These are phyloP conservation scores for Brassica cretica DNA, from an alignment of 345 rosid genomes.

Conservation along the genomic window DNA sequence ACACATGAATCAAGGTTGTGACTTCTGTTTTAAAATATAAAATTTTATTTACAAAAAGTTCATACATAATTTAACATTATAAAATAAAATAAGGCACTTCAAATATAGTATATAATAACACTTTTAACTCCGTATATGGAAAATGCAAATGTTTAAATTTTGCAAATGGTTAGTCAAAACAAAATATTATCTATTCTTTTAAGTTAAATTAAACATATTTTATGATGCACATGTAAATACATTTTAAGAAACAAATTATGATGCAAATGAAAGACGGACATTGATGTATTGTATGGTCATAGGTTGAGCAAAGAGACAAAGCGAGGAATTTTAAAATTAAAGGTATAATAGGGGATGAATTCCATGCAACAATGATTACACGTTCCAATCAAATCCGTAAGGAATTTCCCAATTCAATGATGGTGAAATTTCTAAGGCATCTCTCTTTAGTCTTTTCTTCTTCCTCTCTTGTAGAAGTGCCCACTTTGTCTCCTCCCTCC, in stretches of 20 bases:
- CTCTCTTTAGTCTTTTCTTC: conserved; percentile 9
- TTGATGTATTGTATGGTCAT: not conserved
- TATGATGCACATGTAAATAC: not conserved
- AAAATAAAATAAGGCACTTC: too few relatives aligned
- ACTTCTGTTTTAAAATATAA: too few relatives aligned
- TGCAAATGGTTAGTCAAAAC: not conserved
- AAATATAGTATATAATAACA: too few relatives aligned
- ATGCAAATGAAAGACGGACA: conserved; percentile 3
- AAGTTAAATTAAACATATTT: not conserved
- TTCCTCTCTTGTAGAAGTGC: conserved; percentile 42
- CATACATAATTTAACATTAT: too few relatives aligned
- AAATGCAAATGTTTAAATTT: not conserved
- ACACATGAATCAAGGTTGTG: too few relatives aligned
- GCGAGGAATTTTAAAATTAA: conserved; percentile 29
- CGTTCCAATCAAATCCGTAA: conserved; percentile 58
- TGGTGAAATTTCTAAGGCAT: conserved; percentile 69
- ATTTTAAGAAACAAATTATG: not conserved
- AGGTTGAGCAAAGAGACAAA: conserved; percentile 35
- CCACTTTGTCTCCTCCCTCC: conserved; percentile 46
- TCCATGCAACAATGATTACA: conserved; percentile 93
- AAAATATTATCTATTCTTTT: not conserved
- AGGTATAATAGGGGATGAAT: conserved; percentile 54
- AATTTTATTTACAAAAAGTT: too few relatives aligned
- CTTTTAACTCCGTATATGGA: not conserved
- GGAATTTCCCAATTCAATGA: conserved; percentile 61